Percentiles rank a stretch among this genome's conserved stretches.
Evolutionary conservation across 169 alveolate genomes (phyloP).

Genomic region (Plasmodium inui): DNA sequence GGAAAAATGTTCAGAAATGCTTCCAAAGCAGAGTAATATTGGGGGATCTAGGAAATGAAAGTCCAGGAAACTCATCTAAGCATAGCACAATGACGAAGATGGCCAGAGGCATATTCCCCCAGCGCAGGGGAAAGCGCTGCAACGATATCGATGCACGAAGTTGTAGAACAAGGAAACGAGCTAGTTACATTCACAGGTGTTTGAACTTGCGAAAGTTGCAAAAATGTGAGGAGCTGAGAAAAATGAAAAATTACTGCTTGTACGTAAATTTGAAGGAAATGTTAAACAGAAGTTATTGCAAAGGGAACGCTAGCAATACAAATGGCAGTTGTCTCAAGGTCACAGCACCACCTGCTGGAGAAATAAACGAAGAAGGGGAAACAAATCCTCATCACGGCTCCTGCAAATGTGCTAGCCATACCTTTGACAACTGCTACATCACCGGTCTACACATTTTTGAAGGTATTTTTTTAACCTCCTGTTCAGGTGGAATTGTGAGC

Average conservation of each 20-base stretch:
- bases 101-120: not conserved
- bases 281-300: conserved; percentile 1
- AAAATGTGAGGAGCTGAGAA: conserved; percentile 24
- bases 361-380: not conserved
- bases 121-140: not conserved
- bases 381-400: not conserved
- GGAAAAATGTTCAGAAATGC: conserved; percentile 1
- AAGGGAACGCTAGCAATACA: not conserved
- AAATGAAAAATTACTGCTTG: conserved; percentile 26
- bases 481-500: conserved; percentile 58
- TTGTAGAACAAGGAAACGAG: conserved; percentile 28
- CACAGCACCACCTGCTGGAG: not conserved
- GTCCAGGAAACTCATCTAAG: not conserved
- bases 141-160: conserved; percentile 2
- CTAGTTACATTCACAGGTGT: conserved; percentile 35
- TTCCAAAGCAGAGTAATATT: not conserved
- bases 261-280: conserved; percentile 53
- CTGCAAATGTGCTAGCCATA: not conserved
- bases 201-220: conserved; percentile 22
- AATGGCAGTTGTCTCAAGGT: not conserved
- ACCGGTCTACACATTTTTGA: conserved; percentile 52
- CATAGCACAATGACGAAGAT: conserved; percentile 22
- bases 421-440: conserved; percentile 13
- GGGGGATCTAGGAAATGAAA: conserved; percentile 5
- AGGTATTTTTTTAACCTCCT: conserved; percentile 23